These are phyloP conservation scores for Edaphochlamys debaryana DNA, from an alignment of 139 green algal species.

Conservation along the genomic window DNA sequence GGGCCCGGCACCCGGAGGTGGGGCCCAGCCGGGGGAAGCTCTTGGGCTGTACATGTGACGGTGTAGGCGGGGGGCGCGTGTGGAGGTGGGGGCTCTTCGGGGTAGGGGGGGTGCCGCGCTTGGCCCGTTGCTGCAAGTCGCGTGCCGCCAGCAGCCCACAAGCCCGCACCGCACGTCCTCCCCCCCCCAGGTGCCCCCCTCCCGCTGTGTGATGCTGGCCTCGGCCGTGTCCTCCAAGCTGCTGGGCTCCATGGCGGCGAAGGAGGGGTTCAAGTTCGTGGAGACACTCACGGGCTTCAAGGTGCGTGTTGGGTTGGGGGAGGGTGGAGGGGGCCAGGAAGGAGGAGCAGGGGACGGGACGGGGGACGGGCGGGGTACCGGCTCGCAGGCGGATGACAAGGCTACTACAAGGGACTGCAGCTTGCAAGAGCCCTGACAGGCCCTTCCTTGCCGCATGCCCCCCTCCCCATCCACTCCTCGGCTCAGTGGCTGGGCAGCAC, in stretches of 20 bases:
- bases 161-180: too few relatives aligned
- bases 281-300: slow-evolving; percentile 88
- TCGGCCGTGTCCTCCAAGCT: slow-evolving; percentile 72
- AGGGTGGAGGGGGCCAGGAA: too few relatives aligned
- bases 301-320: slow-evolving; percentile 75
- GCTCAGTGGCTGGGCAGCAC: neutral
- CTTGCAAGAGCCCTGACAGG: too few relatives aligned
- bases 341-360: slow-evolving; percentile 46
- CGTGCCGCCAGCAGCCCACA: too few relatives aligned
- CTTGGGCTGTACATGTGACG: neutral
- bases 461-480: too few relatives aligned
- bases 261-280: slow-evolving; percentile 63
- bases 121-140: too few relatives aligned
- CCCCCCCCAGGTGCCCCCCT: slow-evolving; percentile 39
- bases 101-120: too few relatives aligned
- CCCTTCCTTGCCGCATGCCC: too few relatives aligned
- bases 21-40: neutral
- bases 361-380: neutral
- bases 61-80: too few relatives aligned
- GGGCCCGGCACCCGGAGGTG: slow-evolving; percentile 50
- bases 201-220: slow-evolving; percentile 68
- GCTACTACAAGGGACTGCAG: too few relatives aligned
- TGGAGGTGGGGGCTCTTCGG: too few relatives aligned
- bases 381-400: neutral
- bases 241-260: slow-evolving; percentile 65